Evolutionary conservation across 768 basidiomycete genomes (phyloP), one percentile per base, ranked within the genome.

Genomic region (Tylopilus felleus): DNA sequence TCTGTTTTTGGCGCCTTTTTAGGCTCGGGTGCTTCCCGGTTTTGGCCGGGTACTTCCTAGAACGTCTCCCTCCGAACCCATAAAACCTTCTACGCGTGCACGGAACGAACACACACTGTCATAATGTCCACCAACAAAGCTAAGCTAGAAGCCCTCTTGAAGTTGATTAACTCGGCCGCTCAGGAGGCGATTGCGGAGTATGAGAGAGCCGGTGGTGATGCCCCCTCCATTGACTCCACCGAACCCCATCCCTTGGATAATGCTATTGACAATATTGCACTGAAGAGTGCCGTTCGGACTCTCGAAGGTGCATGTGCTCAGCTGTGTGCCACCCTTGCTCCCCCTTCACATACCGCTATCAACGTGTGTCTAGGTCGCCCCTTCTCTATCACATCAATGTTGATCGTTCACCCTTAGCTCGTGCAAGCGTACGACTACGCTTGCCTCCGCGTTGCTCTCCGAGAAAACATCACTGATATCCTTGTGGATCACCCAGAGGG

Each of bases 261-360:
- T 27, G 60, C 62, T 8, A 28, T 55, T 16, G 61, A 71, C 42
- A 52, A 60, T 1, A 48, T 64, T 21, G 59, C 53, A 0, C 51
- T 72, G 39, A 68, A 62, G 58, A 50, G 47, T 17, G 56, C 67
- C 1, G 35, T 73, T 35, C 60, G 65, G 21, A 65, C 55, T 2
- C 58, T 73, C 19, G 71, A 74, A 53, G 74, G 73, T 38, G 73
- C 73, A 43, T 72, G 72, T 55, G 61, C 62, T 16, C 74, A 72
- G 53, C 39, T 75, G 31, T 71, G 72, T 53, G 46, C 66, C 9
- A 69, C 70, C 17, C 61, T 74, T 12, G 71, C 72, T 12, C 72
- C 64, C 0, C 74, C 73, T n/a, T 50, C 59, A 5, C 73, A 73
- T 44, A 67, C 62, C 8, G 62, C 63, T 3, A 53, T 65, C 39